Conservation (phyloP, 1,139 yeast genomes). For the Protomyces gravidus region DNA sequence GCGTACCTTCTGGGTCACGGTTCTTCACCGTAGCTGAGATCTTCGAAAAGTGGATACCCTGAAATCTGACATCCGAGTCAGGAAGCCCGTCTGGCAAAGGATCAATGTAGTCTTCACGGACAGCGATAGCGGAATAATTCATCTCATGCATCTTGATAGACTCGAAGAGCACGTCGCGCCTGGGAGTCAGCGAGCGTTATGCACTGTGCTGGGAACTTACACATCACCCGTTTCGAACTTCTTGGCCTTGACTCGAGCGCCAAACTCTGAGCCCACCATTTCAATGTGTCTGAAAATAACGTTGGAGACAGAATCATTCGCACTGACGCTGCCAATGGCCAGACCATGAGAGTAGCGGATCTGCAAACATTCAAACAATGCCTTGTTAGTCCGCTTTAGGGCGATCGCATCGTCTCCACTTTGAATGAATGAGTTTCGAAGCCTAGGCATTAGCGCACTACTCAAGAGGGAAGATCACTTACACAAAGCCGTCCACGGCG, state of each 20-base stretch:
- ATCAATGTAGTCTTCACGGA: not conserved
- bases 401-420: not conserved
- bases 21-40: not conserved
- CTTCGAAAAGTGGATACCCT: not conserved
- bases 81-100: not conserved
- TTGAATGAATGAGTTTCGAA: not conserved
- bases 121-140: not conserved
- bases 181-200: not conserved
- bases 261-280: not conserved
- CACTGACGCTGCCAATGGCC: not conserved
- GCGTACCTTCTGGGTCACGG: not conserved
- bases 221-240: not conserved
- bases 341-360: not conserved
- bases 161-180: not conserved
- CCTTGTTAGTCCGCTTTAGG: not conserved
- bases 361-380: not conserved
- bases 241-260: not conserved
- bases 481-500: not conserved
- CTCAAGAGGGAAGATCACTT: too few species aligned
- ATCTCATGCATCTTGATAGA: not conserved
- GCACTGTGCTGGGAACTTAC: not conserved
- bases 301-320: not conserved
- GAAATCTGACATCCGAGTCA: not conserved
- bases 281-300: not conserved
- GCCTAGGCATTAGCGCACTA: not conserved